Base-by-base conservation (phyloP, 2,329 filamentous ascomycete genomes). In the Aspergillus ochraceus region DNA sequence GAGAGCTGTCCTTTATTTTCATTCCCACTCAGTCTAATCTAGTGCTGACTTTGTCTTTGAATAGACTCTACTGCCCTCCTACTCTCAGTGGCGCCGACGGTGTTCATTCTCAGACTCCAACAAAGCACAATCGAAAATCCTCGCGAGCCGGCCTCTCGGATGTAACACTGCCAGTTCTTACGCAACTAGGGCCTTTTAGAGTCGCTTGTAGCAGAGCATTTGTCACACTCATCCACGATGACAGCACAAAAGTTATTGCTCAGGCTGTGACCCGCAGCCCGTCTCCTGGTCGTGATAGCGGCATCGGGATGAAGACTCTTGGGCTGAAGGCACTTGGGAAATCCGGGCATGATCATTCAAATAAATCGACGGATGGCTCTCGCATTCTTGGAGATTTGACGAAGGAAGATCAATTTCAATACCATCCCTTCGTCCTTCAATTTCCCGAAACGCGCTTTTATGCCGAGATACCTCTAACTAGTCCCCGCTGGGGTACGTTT, bases 401-500 rank as follows among this genome's bases (percentile, higher is more conserved):
- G 4, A 61, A 68, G 24, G 70, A 80, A 59, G 66, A 73, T 10
- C 66, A 62, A 22, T 77, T 76, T 55, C 74, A 72, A 53, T 57
- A 71, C 22, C 72, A 74, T 22, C 66, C 69, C 8, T 74, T 76
- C 53, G 74, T 78, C 1, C 57, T 60, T 3, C 68, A 59, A 12
- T 69, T 67, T 57, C 74, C 75, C 1, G 64, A 71, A 39, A 64
- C 77, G 19, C 72, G 74, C 50, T 86, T 86, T 68, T 84, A 86
- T 62, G 83, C 82, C 6, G 83, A 83, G n/a, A 85, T 88, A 0
- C 87, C 87, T 0, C 82, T 90, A 50, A 77, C 79, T 47, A 84
- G 82, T 6, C 80, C 79, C 2, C 80, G 79, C 42, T 81, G 84
- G 24, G 80, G 82, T 58, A 76, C 80, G 22, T 85, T 89, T 53